phyloP scores from a whole-genome alignment of 176 grass and related monocot species.

The Aegilops tauschii region DNA sequence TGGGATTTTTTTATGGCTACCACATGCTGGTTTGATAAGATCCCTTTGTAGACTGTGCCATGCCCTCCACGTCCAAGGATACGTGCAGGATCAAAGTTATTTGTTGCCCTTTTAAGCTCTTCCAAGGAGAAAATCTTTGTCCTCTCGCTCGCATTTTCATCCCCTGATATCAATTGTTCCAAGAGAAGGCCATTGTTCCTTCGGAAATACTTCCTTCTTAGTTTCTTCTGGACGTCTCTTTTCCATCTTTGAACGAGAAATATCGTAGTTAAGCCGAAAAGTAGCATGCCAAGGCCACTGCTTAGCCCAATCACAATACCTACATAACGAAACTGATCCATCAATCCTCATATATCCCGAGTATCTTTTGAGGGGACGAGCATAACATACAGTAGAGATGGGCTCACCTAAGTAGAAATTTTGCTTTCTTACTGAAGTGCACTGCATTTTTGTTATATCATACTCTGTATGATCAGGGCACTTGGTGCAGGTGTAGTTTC shows the following conservation, averaged over 20 bases:
- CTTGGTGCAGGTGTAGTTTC: not conserved
- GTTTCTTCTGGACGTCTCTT: not conserved
- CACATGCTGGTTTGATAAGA: slow-evolving; percentile 6
- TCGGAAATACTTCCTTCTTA: slow-evolving; percentile 3
- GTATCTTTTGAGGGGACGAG: not conserved
- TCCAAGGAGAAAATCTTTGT: not conserved
- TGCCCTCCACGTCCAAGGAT: not conserved
- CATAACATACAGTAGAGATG: not conserved
- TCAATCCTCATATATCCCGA: not conserved
- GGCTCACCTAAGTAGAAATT: not conserved
- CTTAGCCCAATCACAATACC: not conserved
- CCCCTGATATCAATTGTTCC: not conserved
- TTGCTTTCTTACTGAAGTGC: not conserved
- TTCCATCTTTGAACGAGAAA: slow-evolving; percentile 2
- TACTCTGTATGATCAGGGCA: slow-evolving; percentile 8
- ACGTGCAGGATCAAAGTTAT: not conserved
- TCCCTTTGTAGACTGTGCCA: slow-evolving; percentile 1
- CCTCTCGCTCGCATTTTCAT: not conserved
- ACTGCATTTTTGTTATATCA: not conserved
- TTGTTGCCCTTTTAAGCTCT: not conserved
- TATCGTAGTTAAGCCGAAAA: not conserved
- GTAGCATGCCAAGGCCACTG: slow-evolving; percentile 4
- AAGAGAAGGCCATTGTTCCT: not conserved
- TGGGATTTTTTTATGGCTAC: slow-evolving; percentile 2
- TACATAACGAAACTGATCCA: not conserved